Conservation (phyloP, 2,329 filamentous ascomycete genomes). For the Talaromyces sp. region DNA sequence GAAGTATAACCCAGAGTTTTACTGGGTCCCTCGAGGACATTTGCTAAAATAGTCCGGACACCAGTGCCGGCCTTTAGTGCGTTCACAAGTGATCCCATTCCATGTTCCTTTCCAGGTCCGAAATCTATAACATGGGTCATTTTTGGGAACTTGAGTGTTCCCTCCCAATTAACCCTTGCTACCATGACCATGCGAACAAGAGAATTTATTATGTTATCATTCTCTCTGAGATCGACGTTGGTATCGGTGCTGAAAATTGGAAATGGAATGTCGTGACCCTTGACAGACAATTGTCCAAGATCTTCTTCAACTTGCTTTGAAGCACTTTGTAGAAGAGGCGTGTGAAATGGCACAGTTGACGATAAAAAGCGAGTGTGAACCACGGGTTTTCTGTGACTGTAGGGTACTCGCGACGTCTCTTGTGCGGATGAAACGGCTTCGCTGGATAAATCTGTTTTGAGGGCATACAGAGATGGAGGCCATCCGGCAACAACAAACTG, state of each 20-base stretch:
- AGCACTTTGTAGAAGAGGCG: not conserved
- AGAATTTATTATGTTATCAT: slow-evolving; percentile 54
- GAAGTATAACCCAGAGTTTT: slow-evolving; percentile 75
- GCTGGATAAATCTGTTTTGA: slow-evolving; percentile 90
- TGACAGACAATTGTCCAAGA: not conserved
- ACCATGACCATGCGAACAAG: slow-evolving; percentile 1
- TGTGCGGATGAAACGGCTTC: slow-evolving; percentile 81
- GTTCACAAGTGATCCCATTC: slow-evolving; percentile 90
- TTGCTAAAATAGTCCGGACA: slow-evolving; percentile 90
- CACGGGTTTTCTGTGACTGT: slow-evolving; percentile 90
- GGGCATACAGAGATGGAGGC: slow-evolving; percentile 89
- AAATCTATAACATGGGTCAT: slow-evolving; percentile 96
- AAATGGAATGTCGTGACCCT: slow-evolving; percentile 48
- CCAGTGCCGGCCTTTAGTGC: slow-evolving; percentile 98
- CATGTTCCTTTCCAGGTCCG: slow-evolving; percentile 91
- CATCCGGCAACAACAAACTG: slow-evolving; percentile 97
- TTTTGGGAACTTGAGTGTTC: slow-evolving; percentile 79
- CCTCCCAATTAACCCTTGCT: slow-evolving; percentile 93
- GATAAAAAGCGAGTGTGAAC: slow-evolving; percentile 96
- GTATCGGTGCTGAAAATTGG: slow-evolving; percentile 87
- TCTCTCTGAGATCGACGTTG: slow-evolving; percentile 72
- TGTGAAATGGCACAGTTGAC: slow-evolving; percentile 55
- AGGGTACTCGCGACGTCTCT: slow-evolving; percentile 68
- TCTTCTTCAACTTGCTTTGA: not conserved
- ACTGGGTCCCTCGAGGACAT: slow-evolving; percentile 81